Conservation (phyloP, 129 eudicot genomes). For the Deinandra increscens region DNA sequence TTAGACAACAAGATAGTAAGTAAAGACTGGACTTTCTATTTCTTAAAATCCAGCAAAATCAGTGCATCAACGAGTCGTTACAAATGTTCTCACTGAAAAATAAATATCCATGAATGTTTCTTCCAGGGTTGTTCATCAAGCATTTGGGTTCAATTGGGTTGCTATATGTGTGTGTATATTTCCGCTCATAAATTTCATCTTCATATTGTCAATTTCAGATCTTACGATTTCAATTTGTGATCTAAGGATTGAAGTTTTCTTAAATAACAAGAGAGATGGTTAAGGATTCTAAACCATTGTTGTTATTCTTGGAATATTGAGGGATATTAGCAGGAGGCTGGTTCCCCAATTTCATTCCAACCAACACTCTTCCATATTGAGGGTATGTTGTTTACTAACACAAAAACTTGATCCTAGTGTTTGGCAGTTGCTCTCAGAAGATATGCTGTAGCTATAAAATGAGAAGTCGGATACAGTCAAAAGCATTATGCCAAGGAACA, state of each 20-base stretch:
- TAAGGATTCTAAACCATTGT: no score
- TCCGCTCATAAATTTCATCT: no score
- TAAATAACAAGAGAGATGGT: no score
- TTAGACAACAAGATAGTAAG: not conserved
- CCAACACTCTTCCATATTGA: constrained; percentile 12
- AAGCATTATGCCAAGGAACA: not conserved
- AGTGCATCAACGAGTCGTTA: not conserved
- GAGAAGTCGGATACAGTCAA: constrained; percentile 1
- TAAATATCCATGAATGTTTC: constrained; percentile 9
- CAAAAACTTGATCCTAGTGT: not conserved
- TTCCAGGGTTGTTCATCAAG: not conserved
- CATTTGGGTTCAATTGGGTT: not conserved
- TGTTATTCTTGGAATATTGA: no score
- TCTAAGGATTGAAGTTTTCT: no score
- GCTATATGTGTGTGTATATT: no score
- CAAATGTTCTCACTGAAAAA: not conserved
- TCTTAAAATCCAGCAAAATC: not conserved
- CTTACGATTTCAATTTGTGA: no score
- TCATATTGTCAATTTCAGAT: no score
- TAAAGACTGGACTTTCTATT: not conserved
- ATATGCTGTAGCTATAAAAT: not conserved
- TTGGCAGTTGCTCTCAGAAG: not conserved
- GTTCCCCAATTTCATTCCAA: no score
- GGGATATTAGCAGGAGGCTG: no score
- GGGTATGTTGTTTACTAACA: constrained; percentile 16